phyloP scores from a whole-genome alignment of 1,284 basidiomycete genomes.

The Microstroma glucosiphilum region DNA sequence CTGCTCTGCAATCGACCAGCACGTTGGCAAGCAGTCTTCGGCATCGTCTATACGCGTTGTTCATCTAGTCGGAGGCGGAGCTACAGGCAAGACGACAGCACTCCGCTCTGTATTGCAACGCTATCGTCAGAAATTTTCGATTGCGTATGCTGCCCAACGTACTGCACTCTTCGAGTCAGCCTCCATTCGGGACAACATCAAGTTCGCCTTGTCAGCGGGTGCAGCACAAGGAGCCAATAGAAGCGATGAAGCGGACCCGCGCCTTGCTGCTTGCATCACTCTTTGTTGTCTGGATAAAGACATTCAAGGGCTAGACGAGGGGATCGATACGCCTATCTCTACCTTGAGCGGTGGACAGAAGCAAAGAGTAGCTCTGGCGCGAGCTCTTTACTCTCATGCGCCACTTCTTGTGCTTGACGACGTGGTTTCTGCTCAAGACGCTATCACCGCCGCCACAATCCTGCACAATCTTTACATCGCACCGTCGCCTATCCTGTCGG shows the following conservation, averaged over 20 bases:
- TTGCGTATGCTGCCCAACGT: not conserved
- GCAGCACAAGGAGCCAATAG: not conserved
- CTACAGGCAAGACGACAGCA: not conserved
- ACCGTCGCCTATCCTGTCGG: not conserved
- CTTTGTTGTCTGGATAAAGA: not conserved
- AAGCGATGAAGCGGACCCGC: not conserved
- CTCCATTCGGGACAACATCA: not conserved
- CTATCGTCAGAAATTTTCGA: not conserved
- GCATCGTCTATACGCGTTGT: not conserved
- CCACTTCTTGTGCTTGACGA: not conserved
- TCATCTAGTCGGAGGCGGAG: not conserved
- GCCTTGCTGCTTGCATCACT: not conserved
- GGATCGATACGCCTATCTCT: not conserved
- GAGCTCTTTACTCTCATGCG: not conserved
- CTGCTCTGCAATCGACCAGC: not conserved
- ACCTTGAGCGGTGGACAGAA: not conserved
- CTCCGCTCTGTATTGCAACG: not conserved
- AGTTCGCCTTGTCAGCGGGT: not conserved
- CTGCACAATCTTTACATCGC: not conserved
- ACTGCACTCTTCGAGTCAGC: not conserved
- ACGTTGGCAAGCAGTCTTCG: not conserved
- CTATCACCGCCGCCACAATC: not conserved
- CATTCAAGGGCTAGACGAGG: not conserved
- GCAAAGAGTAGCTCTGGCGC: not conserved
- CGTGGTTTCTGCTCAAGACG: not conserved